phyloP scores from a whole-genome alignment of 192 early-diverging fungal genomes.

The Cetraspora pellucida region DNA sequence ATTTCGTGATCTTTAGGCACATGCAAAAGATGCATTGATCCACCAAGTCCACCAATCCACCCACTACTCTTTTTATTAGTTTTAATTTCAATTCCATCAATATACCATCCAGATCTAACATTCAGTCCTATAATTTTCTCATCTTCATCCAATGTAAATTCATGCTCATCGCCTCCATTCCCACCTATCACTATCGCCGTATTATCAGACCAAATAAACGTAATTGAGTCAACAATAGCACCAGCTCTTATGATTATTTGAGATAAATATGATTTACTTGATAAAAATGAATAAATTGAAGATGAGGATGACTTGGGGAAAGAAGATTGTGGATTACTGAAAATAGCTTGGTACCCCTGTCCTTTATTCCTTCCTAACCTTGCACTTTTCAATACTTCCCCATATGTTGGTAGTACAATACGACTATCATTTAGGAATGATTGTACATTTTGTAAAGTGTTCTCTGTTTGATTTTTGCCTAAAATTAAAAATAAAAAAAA shows the following conservation, averaged over 20 bases:
- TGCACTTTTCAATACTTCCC: conserved; percentile 24
- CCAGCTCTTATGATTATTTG: conserved; percentile 46
- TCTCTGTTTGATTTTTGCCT: conserved; percentile 16
- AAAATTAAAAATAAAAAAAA: too few relatives aligned
- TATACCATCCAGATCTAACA: conserved; percentile 59
- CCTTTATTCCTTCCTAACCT: conserved; percentile 12
- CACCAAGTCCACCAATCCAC: conserved; percentile 63
- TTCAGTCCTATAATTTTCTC: conserved; percentile 53
- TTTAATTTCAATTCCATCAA: conserved; percentile 64
- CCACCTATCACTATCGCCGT: conserved; percentile 46
- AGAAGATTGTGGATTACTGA: conserved; percentile 1
- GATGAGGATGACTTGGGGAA: not conserved
- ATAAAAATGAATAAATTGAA: not conserved
- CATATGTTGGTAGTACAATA: conserved; percentile 9
- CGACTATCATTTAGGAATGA: not conserved
- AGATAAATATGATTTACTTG: not conserved
- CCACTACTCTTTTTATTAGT: conserved; percentile 51
- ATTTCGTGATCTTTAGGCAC: conserved; percentile 54
- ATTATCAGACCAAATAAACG: conserved; percentile 51
- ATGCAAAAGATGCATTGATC: conserved; percentile 45
- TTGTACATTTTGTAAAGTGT: not conserved
- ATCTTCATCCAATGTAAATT: conserved; percentile 46
- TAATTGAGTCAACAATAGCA: conserved; percentile 55
- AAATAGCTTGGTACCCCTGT: conserved; percentile 18
- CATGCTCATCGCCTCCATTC: conserved; percentile 39